These are phyloP conservation scores for Stygiomarasmius scandens DNA, from an alignment of 1,284 basidiomycete species.

Conservation along the genomic window DNA sequence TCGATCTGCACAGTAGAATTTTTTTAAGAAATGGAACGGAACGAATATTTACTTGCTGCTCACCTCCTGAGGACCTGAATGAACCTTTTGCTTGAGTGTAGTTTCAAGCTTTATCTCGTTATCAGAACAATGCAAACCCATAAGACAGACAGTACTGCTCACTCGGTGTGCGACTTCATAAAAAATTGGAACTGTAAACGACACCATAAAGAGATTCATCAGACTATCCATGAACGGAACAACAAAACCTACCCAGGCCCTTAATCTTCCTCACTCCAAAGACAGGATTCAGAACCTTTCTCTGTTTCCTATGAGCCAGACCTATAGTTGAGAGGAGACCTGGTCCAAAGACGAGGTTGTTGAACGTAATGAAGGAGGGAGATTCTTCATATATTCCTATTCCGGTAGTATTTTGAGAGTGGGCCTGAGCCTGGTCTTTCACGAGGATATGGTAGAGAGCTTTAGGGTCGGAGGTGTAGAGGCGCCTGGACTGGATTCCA, in stretches of 20 bases:
- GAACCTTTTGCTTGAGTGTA: not conserved
- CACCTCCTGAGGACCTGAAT: not conserved
- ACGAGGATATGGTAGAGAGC: constrained; percentile 37
- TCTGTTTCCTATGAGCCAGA: constrained; percentile 11
- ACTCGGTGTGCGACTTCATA: constrained; percentile 4
- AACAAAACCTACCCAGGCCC: constrained; percentile 7
- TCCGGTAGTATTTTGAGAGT: not conserved
- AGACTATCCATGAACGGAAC: not conserved
- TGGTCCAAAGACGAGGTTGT: constrained; percentile 5
- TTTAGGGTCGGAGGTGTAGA: constrained; percentile 34
- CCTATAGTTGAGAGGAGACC: constrained; percentile 8
- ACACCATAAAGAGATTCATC: no score
- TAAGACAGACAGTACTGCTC: not conserved
- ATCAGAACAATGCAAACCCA: no score
- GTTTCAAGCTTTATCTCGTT: not conserved
- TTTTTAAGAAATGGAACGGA: no score
- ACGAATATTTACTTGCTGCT: not conserved
- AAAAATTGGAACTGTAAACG: constrained; percentile 9
- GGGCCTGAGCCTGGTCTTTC: constrained; percentile 20
- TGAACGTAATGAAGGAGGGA: not conserved
- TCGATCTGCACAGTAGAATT: constrained; percentile 1
- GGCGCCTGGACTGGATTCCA: constrained; percentile 27
- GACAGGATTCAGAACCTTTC: constrained; percentile 14
- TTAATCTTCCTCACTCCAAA: constrained; percentile 14
- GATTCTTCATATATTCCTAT: not conserved